Conservation (phyloP, 2,329 filamentous ascomycete genomes). For the Clarireedia hainanense region DNA sequence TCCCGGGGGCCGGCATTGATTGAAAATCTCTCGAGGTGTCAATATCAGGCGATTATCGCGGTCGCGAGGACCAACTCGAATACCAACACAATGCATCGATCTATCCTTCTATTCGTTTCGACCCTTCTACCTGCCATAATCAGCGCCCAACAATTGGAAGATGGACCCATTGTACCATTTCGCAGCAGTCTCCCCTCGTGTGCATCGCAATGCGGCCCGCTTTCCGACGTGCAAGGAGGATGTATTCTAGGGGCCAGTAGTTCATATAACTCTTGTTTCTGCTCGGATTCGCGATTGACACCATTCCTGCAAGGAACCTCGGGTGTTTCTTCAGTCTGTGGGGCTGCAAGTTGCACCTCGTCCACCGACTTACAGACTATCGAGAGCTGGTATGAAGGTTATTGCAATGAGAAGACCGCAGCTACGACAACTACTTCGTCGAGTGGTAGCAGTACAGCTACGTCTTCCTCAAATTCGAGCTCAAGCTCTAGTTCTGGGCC, state of each 20-base stretch:
- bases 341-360: conserved; percentile 43
- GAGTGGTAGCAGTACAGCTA: conserved; percentile 12
- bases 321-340: conserved; percentile 57
- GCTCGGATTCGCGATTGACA: conserved; percentile 51
- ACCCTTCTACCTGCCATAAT: conserved; percentile 4
- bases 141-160: conserved; percentile 6
- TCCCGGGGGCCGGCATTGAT: neutral
- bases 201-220: conserved; percentile 47
- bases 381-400: conserved; percentile 61
- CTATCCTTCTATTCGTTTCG: conserved; percentile 3
- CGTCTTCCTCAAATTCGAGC: conserved; percentile 5
- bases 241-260: conserved; percentile 56
- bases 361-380: conserved; percentile 45
- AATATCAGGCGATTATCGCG: neutral
- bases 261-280: conserved; percentile 66
- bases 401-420: conserved; percentile 47
- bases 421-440: conserved; percentile 17
- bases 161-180: conserved; percentile 44
- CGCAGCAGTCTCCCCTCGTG: conserved; percentile 52
- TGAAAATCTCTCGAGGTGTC: neutral
- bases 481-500: conserved; percentile 9
- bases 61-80: neutral
- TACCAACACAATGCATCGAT: conserved; percentile 4
- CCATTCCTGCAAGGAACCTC: conserved; percentile 46
- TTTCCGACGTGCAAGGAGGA: conserved; percentile 62